phyloP scores from a whole-genome alignment of 2,329 filamentous ascomycete species.

The Fusarium sterilihyphosum region DNA sequence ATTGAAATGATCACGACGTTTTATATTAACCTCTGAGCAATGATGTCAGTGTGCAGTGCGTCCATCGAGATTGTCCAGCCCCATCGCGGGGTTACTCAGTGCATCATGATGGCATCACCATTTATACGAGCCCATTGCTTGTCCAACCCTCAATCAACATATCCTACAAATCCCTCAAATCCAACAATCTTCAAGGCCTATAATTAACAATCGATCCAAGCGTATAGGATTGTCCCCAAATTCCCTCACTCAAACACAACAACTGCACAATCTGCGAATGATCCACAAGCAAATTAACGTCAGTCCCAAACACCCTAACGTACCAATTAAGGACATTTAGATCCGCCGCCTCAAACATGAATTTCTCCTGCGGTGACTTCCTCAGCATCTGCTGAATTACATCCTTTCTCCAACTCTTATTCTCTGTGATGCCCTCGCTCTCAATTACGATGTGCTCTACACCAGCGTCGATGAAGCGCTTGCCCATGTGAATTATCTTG shows the following conservation, averaged over 20 bases:
- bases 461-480: constrained; percentile 59
- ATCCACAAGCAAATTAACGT: constrained; percentile 67
- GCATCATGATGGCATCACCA: constrained; percentile 29
- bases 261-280: constrained; percentile 68
- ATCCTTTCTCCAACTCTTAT: constrained; percentile 63
- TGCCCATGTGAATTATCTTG: constrained; percentile 54
- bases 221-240: constrained; percentile 66
- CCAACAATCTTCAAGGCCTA: background rate
- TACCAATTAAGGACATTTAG: constrained; percentile 67
- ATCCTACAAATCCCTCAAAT: no score
- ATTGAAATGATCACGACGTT: no score
- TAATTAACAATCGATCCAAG: constrained; percentile 51
- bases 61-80: constrained; percentile 6
- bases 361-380: constrained; percentile 60
- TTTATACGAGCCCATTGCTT: background rate
- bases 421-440: constrained; percentile 68
- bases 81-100: background rate
- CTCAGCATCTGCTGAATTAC: constrained; percentile 63
- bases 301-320: constrained; percentile 64
- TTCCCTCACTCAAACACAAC: constrained; percentile 59
- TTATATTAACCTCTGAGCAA: background rate
- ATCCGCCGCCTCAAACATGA: constrained; percentile 69
- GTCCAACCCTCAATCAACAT: background rate
- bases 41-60: constrained; percentile 25
- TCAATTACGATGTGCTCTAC: constrained; percentile 68